Conservation (phyloP, 179 eudicot genomes). For the Nepenthes alata region DNA sequence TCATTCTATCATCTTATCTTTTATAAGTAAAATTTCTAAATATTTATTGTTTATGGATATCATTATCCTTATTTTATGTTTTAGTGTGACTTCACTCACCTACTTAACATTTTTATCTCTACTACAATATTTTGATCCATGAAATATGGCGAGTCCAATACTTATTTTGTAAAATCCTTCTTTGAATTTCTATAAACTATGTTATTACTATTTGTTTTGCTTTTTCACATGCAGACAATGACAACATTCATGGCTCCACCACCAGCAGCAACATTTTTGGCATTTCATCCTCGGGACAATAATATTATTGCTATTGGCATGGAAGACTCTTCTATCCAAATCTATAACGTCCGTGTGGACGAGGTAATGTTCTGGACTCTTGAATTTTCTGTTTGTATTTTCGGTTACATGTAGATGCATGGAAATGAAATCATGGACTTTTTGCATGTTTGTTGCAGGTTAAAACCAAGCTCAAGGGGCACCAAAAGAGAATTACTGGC, state of each 20-base stretch:
- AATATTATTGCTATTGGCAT: conserved; percentile 87
- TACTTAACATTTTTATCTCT: too few relatives aligned
- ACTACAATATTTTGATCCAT: too few relatives aligned
- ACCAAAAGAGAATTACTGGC: conserved; percentile 83
- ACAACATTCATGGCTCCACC: conserved; percentile 88
- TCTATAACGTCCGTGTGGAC: conserved; percentile 76
- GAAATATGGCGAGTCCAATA: too few relatives aligned
- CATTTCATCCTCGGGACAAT: conserved; percentile 84
- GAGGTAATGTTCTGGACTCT: conserved; percentile 37
- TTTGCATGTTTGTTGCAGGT: conserved; percentile 29
- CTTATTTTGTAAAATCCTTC: too few relatives aligned
- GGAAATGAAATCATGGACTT: conserved; percentile 1
- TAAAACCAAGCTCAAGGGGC: conserved; percentile 75
- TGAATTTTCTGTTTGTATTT: neutral
- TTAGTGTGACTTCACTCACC: too few relatives aligned
- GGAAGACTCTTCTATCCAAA: conserved; percentile 86
- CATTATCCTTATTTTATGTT: too few relatives aligned
- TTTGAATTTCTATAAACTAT: too few relatives aligned
- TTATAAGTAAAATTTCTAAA: too few relatives aligned
- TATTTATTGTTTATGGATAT: too few relatives aligned
- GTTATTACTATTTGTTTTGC: too few relatives aligned
- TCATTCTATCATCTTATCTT: too few relatives aligned
- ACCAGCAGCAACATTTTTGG: conserved; percentile 82
- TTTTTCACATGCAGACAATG: conserved; percentile 56
- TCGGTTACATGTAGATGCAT: neutral